Conservation (phyloP, 1,284 basidiomycete species). For the Ustilago trichophora region DNA sequence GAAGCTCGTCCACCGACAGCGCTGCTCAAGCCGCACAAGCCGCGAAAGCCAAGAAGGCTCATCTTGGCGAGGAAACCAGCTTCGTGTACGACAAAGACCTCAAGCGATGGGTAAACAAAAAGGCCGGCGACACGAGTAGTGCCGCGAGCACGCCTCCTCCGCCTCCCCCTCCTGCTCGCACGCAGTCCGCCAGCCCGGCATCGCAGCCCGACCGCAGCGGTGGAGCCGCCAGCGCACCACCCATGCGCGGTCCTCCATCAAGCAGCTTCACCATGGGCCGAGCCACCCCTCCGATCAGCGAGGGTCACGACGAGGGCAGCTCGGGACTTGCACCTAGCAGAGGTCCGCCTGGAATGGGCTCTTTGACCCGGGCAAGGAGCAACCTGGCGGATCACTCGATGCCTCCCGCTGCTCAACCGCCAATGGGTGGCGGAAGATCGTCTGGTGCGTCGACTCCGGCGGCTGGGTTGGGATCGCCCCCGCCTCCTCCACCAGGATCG, state of each 20-base stretch:
- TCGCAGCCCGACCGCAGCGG: constrained; percentile 36
- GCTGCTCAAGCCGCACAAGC: constrained; percentile 56
- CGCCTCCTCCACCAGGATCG: constrained; percentile 39
- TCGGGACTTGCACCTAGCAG: constrained; percentile 22
- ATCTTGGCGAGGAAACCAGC: constrained; percentile 87
- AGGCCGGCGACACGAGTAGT: constrained; percentile 69
- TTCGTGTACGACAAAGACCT: constrained; percentile 95
- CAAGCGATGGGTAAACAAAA: constrained; percentile 96
- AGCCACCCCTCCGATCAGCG: constrained; percentile 47
- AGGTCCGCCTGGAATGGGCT: constrained; percentile 22
- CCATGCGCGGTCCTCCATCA: constrained; percentile 28
- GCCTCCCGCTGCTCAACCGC: constrained; percentile 55
- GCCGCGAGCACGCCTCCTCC: constrained; percentile 50
- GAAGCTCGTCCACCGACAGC: constrained; percentile 63
- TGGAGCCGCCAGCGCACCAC: constrained; percentile 27
- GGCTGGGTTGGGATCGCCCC: constrained; percentile 18
- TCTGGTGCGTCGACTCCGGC: constrained; percentile 17
- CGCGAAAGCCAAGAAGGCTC: constrained; percentile 72
- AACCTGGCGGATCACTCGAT: constrained; percentile 56
- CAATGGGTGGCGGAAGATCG: constrained; percentile 20
- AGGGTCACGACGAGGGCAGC: constrained; percentile 30
- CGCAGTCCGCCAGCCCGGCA: constrained; percentile 59
- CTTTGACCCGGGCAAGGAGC: constrained; percentile 41
- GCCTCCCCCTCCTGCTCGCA: constrained; percentile 55
- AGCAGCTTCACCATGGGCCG: constrained; percentile 27